Percentiles rank a stretch among this genome's conserved stretches.
Conservation (phyloP, 169 alveolate genomes). For the Amoebophrya sp. region DNA sequence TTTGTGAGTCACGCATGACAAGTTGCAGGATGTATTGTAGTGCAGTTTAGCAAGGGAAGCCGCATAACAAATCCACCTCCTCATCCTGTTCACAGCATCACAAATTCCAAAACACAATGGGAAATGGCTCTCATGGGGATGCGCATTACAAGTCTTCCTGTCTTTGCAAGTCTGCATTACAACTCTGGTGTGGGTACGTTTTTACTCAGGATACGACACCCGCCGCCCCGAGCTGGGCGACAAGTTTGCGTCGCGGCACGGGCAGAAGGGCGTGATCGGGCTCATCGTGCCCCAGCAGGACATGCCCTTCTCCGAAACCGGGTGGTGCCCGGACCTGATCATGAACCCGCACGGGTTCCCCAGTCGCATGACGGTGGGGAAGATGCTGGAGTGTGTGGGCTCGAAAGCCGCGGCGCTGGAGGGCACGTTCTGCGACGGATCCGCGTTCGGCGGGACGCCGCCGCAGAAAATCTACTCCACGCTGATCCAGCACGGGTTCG, state of each 20-base stretch:
- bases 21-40: no score
- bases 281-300: constrained; percentile 88
- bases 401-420: constrained; percentile 56
- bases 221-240: constrained; percentile 98
- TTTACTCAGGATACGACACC: constrained; percentile 46
- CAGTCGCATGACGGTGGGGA: constrained; percentile 99
- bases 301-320: constrained; percentile 70
- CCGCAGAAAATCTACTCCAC: constrained; percentile 50
- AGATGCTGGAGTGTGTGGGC: constrained; percentile 91
- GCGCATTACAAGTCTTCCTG: no score
- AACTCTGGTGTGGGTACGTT: no score
- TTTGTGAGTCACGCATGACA: no score
- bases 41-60: no score
- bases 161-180: no score
- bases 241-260: constrained; percentile 92
- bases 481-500: constrained; percentile 89
- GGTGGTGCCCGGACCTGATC: constrained; percentile 99
- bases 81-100: no score
- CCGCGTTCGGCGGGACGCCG: constrained; percentile 49
- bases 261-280: constrained; percentile 99
- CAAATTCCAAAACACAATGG: no score
- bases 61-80: no score
- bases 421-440: constrained; percentile 42
- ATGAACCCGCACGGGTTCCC: constrained; percentile 99
- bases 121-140: no score